Percentiles rank a stretch among this genome's conserved stretches.
These are phyloP conservation scores for Hirschioporus abietinus DNA, from an alignment of 768 basidiomycete species.

Conservation along the genomic window DNA sequence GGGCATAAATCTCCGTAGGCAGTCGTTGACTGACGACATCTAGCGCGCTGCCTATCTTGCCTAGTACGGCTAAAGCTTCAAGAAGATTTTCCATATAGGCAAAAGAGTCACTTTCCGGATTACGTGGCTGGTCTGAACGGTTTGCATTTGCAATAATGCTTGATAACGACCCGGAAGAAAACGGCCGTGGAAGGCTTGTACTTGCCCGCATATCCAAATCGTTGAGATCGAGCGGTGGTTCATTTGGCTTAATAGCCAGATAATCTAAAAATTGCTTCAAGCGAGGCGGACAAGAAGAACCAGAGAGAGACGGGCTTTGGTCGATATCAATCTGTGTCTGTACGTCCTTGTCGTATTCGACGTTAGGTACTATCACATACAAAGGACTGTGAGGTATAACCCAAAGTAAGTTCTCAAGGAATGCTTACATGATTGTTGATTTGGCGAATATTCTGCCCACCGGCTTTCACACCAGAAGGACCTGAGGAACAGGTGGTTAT, in stretches of 20 bases:
- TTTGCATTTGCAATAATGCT: neutral
- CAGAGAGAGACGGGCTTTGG: conserved; percentile 22
- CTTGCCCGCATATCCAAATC: conserved; percentile 25
- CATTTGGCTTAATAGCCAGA: conserved; percentile 68
- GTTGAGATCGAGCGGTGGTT: conserved; percentile 64
- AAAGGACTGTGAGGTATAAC: conserved; percentile 8
- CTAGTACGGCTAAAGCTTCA: conserved; percentile 89
- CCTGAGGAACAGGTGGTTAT: conserved; percentile 95
- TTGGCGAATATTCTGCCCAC: conserved; percentile 80
- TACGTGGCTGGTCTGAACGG: conserved; percentile 27
- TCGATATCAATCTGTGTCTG: conserved; percentile 18
- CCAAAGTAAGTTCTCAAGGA: conserved; percentile 8
- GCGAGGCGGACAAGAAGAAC: conserved; percentile 41
- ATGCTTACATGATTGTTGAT: conserved; percentile 69
- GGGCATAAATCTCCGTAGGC: conserved; percentile 71
- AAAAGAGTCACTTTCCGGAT: conserved; percentile 92
- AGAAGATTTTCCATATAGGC: conserved; percentile 87
- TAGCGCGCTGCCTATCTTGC: conserved; percentile 77
- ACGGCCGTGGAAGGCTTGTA: conserved; percentile 3
- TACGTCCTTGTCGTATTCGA: conserved; percentile 56
- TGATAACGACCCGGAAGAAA: conserved; percentile 17
- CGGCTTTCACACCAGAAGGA: conserved; percentile 93
- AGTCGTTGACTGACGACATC: conserved; percentile 83
- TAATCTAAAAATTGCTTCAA: conserved; percentile 60
- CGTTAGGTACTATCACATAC: conserved; percentile 47